Base-by-base conservation (phyloP, 2,329 filamentous ascomycete species). In the Neofusicoccum sp. region DNA sequence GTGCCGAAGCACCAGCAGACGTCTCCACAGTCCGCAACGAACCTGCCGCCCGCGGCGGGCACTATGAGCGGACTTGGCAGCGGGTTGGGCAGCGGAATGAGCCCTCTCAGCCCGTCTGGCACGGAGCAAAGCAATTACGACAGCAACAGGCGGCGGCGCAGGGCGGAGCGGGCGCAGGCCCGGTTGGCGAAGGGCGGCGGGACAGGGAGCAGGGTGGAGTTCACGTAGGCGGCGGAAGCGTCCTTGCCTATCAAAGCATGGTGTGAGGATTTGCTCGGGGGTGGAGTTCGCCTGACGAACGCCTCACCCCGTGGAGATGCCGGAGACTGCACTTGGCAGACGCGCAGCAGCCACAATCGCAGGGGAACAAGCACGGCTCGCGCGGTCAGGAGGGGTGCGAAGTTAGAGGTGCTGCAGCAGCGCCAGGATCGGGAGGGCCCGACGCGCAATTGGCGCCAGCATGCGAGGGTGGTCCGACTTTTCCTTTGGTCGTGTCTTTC, bases 71-170 rank as follows among this genome's bases (percentile, higher is more conserved):
- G 54, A 44, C 54, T 62, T 62, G 68, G 69, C 14, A 77, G 74
- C 62, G 70, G 71, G 9, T 52, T 77, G 14, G 64, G 56, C 64
- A 76, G 75, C 63, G 77, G 54, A 45, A 31, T 22, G 12, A 43
- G 73, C 63, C 74, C 74, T 9, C 31, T 48, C 59, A 61, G 61
- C 44, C 61, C 63, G 14, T 73, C 76, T 36, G 75, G 73, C 12
- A 78, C 76, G 6, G 74, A 73, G 11, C 76, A 74, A 6, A 77
- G 74, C 66, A 74, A 73, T 61, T 77, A 75, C 63, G 76, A 78
- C 49, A 72, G 70, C 7, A 78, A 78, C 52, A 67, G 76, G 61
- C 69, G 75, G 62, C 68, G 76, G 49, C 69, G 76, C 60, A 69
- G 76, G 65, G 76, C 76, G 14, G 76, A 78, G 66, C 65, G 76